Conservation (phyloP, 140 eudicot species). For the Bidens hawaiensis region DNA sequence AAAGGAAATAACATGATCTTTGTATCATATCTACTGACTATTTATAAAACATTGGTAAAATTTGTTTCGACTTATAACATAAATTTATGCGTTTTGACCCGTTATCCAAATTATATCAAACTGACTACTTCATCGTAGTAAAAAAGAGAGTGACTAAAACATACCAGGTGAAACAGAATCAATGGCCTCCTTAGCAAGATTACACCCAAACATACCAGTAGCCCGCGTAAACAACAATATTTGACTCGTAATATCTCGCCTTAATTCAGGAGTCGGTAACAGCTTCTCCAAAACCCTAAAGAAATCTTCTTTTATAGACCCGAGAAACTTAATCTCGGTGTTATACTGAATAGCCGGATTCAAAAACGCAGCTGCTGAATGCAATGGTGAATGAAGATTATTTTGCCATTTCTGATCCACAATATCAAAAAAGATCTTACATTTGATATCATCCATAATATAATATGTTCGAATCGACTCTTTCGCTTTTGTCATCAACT, state of each 20-base stretch:
- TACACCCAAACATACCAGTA: slow-evolving; percentile 90
- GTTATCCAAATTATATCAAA: neutral
- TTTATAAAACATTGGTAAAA: too few species aligned
- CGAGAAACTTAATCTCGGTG: slow-evolving; percentile 79
- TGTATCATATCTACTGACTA: too few species aligned
- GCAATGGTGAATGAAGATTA: slow-evolving; percentile 78
- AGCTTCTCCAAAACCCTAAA: slow-evolving; percentile 74
- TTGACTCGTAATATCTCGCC: slow-evolving; percentile 79
- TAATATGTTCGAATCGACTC: slow-evolving; percentile 88
- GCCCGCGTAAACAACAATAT: slow-evolving; percentile 72
- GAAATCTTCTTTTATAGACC: slow-evolving; percentile 81
- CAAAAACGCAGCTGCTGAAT: slow-evolving; percentile 92
- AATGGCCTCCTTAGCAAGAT: slow-evolving; percentile 86
- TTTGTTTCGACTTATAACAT: too few species aligned
- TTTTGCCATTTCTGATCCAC: slow-evolving; percentile 90
- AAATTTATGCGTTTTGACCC: neutral
- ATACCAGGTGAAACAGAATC: slow-evolving; percentile 86
- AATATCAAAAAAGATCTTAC: slow-evolving; percentile 81
- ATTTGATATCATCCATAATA: slow-evolving; percentile 90
- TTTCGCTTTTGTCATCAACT: slow-evolving; percentile 83
- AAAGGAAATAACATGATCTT: too few species aligned
- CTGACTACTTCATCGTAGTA: neutral
- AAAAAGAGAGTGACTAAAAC: slow-evolving; percentile 3
- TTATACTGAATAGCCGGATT: slow-evolving; percentile 90
- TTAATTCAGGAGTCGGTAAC: slow-evolving; percentile 78